Percentiles rank a stretch among this genome's conserved stretches.
These are phyloP conservation scores for Aspergillus sclerotialis DNA, from an alignment of 2,329 filamentous ascomycete genomes.

Conservation along the genomic window DNA sequence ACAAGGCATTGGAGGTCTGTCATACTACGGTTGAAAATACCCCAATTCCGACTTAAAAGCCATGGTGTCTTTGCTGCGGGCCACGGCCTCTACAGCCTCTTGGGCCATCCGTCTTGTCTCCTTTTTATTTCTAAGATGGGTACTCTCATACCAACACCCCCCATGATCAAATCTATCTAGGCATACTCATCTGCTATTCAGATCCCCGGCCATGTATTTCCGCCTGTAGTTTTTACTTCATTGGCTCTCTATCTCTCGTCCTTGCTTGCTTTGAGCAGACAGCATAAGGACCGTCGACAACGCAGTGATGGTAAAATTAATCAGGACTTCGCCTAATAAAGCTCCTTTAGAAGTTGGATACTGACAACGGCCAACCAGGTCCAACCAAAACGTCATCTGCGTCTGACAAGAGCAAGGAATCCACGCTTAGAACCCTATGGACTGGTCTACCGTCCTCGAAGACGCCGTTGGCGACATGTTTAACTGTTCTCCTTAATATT, in stretches of 20 bases:
- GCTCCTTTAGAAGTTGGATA: too few species aligned
- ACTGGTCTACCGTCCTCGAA: constrained; percentile 68
- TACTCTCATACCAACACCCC: constrained; percentile 18
- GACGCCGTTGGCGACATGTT: constrained; percentile 58
- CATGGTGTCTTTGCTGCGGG: constrained; percentile 28
- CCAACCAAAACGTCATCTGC: too few species aligned
- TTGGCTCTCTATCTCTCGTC: constrained; percentile 41
- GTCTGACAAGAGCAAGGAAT: constrained; percentile 2
- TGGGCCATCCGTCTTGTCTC: constrained; percentile 26
- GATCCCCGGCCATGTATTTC: constrained; percentile 33
- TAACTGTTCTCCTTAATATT: constrained; percentile 67
- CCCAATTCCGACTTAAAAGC: background rate
- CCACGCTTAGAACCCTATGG: constrained; percentile 58
- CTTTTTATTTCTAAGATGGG: constrained; percentile 41
- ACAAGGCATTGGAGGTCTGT: background rate
- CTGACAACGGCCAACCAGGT: too few species aligned
- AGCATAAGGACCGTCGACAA: constrained; percentile 6
- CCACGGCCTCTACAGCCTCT: constrained; percentile 30
- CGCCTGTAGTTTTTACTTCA: constrained; percentile 32
- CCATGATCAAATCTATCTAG: background rate
- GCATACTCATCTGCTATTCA: constrained; percentile 12
- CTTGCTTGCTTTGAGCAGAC: constrained; percentile 17
- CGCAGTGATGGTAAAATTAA: too few species aligned
- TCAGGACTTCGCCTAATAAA: too few species aligned
- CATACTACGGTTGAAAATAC: too few species aligned